A percentile compares a stretch with the other conserved stretches of the same genome.
phyloP scores from a whole-genome alignment of 306 rosid species.

The Lablab purpureus region DNA sequence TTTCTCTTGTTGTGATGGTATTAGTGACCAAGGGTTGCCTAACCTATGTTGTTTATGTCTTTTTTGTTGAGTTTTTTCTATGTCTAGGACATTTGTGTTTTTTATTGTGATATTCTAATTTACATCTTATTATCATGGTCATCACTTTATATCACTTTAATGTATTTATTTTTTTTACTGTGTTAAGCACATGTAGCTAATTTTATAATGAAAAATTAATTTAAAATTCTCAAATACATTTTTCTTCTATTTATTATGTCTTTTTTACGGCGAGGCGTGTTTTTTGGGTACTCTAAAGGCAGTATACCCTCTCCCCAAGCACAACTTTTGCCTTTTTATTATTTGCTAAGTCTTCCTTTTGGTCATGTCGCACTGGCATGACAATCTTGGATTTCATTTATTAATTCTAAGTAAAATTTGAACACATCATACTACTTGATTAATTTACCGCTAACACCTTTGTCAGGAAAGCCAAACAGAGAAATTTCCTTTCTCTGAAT shows the following conservation, averaged over 20 bases:
- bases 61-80: neutral
- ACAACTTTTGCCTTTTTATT: neutral
- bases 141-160: neutral
- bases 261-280: neutral
- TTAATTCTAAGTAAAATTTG: constrained; percentile 18
- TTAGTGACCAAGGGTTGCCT: neutral
- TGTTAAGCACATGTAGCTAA: neutral
- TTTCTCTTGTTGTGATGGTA: neutral
- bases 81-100: neutral
- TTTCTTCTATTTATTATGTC: neutral
- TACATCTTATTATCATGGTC: neutral
- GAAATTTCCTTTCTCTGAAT: constrained; percentile 68
- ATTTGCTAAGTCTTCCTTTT: neutral
- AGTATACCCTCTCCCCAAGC: too few species aligned
- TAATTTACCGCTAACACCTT: constrained; percentile 32
- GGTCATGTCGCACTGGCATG: neutral
- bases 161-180: neutral
- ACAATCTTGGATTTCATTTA: constrained; percentile 16
- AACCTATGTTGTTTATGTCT: neutral
- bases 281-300: neutral
- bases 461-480: constrained; percentile 67
- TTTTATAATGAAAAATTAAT: neutral
- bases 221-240: neutral
- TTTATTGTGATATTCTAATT: neutral
- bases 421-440: constrained; percentile 15